Percentiles rank a stretch among this genome's conserved stretches.
These are phyloP conservation scores for Incumbomyces lentus DNA, from an alignment of 2,329 filamentous ascomycete genomes.

Conservation along the genomic window DNA sequence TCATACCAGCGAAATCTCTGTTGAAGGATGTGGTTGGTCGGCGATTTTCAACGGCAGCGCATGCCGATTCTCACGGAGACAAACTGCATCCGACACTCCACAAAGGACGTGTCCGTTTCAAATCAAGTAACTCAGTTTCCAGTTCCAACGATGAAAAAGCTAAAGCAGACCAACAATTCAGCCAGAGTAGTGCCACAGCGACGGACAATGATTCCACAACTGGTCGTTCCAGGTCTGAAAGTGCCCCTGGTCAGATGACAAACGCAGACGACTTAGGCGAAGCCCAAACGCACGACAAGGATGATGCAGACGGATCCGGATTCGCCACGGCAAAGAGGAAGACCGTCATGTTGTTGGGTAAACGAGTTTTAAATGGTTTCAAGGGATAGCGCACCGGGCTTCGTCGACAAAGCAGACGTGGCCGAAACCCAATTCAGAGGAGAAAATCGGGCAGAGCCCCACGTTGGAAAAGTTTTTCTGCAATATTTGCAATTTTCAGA, in stretches of 20 bases:
- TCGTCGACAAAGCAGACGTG: conserved; percentile 19
- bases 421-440: background rate
- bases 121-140: background rate
- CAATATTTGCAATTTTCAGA: no score
- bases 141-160: background rate
- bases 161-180: background rate
- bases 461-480: background rate
- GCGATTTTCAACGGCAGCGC: conserved; percentile 12
- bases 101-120: conserved; percentile 15
- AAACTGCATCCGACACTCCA: background rate
- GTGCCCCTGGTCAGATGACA: background rate
- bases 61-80: conserved; percentile 2
- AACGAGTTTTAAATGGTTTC: conserved; percentile 31
- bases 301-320: background rate
- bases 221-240: background rate
- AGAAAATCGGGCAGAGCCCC: background rate
- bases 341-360: conserved; percentile 31
- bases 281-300: background rate
- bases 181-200: background rate
- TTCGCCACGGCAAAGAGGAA: conserved; percentile 21
- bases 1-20: conserved; percentile 11
- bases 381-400: conserved; percentile 23
- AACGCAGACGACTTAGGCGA: conserved; percentile 22
- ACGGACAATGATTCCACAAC: background rate
- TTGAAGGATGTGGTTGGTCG: conserved; percentile 19